These are phyloP conservation scores for Claviceps arundinis DNA, from an alignment of 2,329 filamentous ascomycete genomes.

Conservation along the genomic window DNA sequence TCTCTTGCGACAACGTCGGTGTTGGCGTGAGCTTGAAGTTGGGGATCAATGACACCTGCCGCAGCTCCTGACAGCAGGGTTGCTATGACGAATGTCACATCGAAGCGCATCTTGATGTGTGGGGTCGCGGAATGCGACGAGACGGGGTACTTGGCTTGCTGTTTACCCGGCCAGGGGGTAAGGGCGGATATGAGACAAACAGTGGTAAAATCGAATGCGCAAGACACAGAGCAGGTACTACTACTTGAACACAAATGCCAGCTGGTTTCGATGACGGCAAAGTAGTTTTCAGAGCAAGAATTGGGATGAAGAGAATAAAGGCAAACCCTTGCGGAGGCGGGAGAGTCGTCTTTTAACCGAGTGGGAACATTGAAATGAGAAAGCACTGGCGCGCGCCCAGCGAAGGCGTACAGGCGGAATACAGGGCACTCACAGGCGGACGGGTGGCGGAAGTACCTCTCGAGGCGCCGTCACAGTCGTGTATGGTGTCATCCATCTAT, in stretches of 20 bases:
- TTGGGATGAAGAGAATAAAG: no score
- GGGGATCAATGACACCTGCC: conserved; percentile 8
- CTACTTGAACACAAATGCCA: no score
- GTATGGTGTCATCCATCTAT: no score
- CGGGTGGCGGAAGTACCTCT: neutral
- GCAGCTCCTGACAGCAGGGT: conserved; percentile 4
- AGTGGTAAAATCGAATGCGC: neutral
- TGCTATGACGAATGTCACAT: conserved; percentile 4
- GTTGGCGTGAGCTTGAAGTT: conserved; percentile 10
- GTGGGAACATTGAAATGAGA: neutral
- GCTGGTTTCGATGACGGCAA: no score
- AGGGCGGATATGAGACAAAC: neutral
- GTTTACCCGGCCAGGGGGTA: neutral
- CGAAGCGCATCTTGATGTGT: conserved; percentile 7
- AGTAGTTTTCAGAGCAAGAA: no score
- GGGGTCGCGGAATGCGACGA: neutral
- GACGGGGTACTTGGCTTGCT: neutral
- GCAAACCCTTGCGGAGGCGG: neutral
- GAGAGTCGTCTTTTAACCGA: neutral
- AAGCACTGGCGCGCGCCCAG: neutral
- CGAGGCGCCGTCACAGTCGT: neutral
- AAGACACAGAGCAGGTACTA: no score
- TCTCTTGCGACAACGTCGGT: conserved; percentile 13
- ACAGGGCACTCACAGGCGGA: no score
- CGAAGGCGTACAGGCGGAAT: neutral